Evolutionary conservation across 352 stramenopile species (phyloP), one percentile per base, ranked within the genome.

Genomic region (Pythium pyrilobum): DNA sequence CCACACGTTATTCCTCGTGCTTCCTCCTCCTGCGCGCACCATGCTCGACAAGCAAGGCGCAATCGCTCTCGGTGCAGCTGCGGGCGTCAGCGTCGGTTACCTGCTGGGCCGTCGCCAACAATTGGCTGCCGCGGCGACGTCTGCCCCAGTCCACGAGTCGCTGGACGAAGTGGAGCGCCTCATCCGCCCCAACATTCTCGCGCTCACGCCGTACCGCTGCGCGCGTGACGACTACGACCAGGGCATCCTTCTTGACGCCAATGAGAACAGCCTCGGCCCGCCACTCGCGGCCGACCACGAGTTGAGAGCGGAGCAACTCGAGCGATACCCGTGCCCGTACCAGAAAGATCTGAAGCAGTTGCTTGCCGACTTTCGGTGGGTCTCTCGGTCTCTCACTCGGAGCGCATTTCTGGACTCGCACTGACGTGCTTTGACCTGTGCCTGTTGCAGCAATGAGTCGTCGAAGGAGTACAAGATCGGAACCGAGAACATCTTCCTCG

Each of bases 201-300:
- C 83, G 31, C 77, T 99, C 39, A 94, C 91, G 45, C 96, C 96
- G 4, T 99, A 99, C 69, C 92, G 96, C 31, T 99, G 96, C 64
- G 96, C 96, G 7, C 87, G 96, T 36, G 96, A 99, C 60, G 95
- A 98, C 71, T 98, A 98, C 72, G 77, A 93, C 57, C 57, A 90
- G 66, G 85, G 85, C 21, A 91, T 98, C 48, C 67, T 99, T 25
- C 76, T 99, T 55, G 96, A 99, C 73, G 96, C 96, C 43, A 99
- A 99, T 56, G 96, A 99, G 75, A 99, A 99, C 76, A 97, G 92
- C 46, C 81, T 97, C 25, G 96, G 96, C 0, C 90, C 96, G 13
- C 81, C 93, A 2, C 64, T 96, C 24, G 71, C 78, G 18, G 81
- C 81, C 31, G 73, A 86, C 40, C 66, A 96, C 37, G 61, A 85